phyloP scores from a whole-genome alignment of 805 yeast genomes.

The Grigorovia jiainica region DNA sequence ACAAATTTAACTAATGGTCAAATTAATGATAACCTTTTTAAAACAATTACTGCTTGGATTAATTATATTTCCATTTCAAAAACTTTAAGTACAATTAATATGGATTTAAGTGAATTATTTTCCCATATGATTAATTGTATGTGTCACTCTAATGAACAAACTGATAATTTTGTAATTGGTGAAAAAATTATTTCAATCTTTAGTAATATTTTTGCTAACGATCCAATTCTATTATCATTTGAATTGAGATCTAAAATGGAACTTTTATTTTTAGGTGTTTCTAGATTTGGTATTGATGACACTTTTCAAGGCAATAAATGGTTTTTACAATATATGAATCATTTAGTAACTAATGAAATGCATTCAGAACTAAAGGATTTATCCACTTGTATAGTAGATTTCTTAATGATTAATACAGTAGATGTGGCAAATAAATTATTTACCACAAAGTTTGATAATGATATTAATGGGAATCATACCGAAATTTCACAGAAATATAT shows the following conservation, averaged over 20 bases:
- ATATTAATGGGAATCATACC: not conserved
- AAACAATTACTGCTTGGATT: constrained; percentile 25
- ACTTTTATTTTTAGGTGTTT: constrained; percentile 24
- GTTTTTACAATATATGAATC: constrained; percentile 28
- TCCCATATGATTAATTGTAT: constrained; percentile 21
- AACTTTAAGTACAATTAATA: constrained; percentile 18
- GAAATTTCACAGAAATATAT: constrained; percentile 31
- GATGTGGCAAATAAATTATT: constrained; percentile 28
- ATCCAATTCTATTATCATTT: constrained; percentile 23
- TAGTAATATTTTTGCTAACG: constrained; percentile 23
- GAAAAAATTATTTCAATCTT: constrained; percentile 20
- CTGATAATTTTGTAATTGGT: constrained; percentile 18
- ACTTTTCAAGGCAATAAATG: constrained; percentile 18
- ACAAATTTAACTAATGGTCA: constrained; percentile 12
- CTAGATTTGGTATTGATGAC: constrained; percentile 15
- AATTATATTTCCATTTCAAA: constrained; percentile 24
- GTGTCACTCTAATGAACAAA: constrained; percentile 21
- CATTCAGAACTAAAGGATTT: constrained; percentile 25
- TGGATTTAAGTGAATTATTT: constrained; percentile 26
- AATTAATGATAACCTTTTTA: constrained; percentile 14
- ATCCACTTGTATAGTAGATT: constrained; percentile 26
- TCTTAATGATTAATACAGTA: constrained; percentile 24
- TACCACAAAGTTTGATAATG: constrained; percentile 6
- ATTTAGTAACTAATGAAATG: constrained; percentile 25
- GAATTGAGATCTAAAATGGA: constrained; percentile 25